These are phyloP conservation scores for Datisca glomerata DNA, from an alignment of 306 rosid species.

Conservation along the genomic window DNA sequence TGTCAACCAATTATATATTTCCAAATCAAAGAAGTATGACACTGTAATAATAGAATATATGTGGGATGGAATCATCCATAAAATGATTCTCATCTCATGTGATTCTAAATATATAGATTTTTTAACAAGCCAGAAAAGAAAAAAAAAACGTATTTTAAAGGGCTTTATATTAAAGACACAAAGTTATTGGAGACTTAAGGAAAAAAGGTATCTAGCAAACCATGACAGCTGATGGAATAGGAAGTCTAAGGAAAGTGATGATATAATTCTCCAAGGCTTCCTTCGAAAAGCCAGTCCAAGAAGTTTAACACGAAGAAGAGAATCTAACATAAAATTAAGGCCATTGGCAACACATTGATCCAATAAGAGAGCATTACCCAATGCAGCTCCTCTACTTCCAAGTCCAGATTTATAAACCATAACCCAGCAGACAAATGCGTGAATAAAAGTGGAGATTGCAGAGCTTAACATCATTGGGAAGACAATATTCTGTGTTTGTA, in stretches of 20 bases:
- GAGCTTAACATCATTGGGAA: slow-evolving; percentile 51
- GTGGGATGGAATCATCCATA: too few species aligned
- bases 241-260: slow-evolving; percentile 31
- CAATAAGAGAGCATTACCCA: slow-evolving; percentile 48
- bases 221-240: slow-evolving; percentile 59
- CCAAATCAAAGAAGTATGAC: too few species aligned
- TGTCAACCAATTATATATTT: too few species aligned
- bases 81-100: too few species aligned
- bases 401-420: slow-evolving; percentile 42
- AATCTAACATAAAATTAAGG: slow-evolving; percentile 34
- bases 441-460: slow-evolving; percentile 29
- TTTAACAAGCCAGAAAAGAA: too few species aligned
- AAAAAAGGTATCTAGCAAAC: slow-evolving; percentile 40
- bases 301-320: slow-evolving; percentile 37
- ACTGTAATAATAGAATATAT: too few species aligned
- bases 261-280: slow-evolving; percentile 36
- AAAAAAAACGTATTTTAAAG: too few species aligned
- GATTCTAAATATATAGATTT: too few species aligned
- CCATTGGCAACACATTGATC: slow-evolving; percentile 32
- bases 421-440: slow-evolving; percentile 40
- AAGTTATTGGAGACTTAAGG: neutral
- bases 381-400: slow-evolving; percentile 54
- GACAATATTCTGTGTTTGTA: slow-evolving; percentile 58
- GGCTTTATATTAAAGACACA: too few species aligned
- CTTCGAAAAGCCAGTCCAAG: slow-evolving; percentile 64